Conservation (phyloP, 2,329 filamentous ascomycete species). For the Arthrobotrys musiformis region DNA sequence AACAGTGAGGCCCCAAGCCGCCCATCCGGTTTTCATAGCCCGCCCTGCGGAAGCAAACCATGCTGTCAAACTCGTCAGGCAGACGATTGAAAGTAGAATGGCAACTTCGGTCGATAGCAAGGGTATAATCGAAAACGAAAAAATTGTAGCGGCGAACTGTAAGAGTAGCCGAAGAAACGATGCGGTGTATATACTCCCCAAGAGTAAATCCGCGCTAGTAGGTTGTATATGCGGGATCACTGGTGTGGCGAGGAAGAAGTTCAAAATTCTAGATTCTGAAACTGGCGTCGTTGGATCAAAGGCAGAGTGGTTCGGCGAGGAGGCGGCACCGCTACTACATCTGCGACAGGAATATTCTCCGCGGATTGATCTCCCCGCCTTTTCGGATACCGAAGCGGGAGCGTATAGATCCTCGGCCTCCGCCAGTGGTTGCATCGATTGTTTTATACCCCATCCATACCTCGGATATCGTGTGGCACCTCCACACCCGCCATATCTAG, state of each 20-base stretch:
- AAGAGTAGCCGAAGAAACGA: constrained; percentile 4
- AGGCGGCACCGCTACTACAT: background rate
- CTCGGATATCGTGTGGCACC: background rate
- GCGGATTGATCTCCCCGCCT: background rate
- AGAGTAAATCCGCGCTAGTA: background rate
- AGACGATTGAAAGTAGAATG: background rate
- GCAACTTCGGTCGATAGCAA: background rate
- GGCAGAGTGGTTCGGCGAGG: too few species aligned
- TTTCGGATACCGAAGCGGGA: background rate
- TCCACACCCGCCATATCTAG: background rate
- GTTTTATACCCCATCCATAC: background rate
- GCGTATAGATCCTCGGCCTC: too few species aligned
- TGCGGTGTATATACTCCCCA: constrained; percentile 3
- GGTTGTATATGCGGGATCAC: background rate
- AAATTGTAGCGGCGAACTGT: background rate
- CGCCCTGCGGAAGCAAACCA: constrained; percentile 9
- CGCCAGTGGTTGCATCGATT: background rate
- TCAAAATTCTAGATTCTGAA: background rate
- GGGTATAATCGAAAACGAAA: background rate
- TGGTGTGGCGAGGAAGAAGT: background rate
- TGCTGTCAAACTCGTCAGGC: background rate
- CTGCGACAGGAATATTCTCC: background rate
- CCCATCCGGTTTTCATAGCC: constrained; percentile 5
- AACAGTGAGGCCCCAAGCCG: background rate
- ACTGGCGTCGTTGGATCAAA: background rate